phyloP scores from a whole-genome alignment of 2,329 filamentous ascomycete genomes.

The Hansfordia pulvinata region DNA sequence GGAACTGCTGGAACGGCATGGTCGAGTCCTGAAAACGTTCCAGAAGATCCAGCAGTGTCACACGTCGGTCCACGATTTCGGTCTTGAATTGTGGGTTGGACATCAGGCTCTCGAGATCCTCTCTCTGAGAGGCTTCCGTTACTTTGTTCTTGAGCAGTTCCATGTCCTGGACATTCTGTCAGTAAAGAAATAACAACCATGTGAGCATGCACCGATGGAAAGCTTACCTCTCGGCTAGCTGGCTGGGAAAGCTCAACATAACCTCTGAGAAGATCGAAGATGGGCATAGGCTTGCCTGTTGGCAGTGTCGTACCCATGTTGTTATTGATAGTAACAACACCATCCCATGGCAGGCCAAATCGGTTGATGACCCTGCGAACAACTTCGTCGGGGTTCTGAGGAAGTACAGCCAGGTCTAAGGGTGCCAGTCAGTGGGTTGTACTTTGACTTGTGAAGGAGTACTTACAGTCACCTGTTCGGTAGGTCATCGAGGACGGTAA shows the following conservation, averaged over 20 bases:
- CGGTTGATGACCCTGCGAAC: conserved; percentile 35
- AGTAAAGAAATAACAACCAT: too few species aligned
- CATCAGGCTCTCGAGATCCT: too few species aligned
- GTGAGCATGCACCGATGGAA: too few species aligned
- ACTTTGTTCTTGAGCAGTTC: too few species aligned
- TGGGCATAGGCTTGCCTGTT: conserved; percentile 28
- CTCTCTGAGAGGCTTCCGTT: too few species aligned
- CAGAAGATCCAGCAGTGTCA: conserved; percentile 20
- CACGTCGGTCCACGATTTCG: conserved; percentile 28
- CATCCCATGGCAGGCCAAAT: conserved; percentile 42
- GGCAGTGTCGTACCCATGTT: conserved; percentile 21
- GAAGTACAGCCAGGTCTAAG: conserved; percentile 43
- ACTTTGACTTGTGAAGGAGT: too few species aligned
- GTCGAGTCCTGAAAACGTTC: conserved; percentile 22
- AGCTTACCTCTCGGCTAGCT: conserved; percentile 33
- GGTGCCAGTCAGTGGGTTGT: too few species aligned
- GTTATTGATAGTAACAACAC: conserved; percentile 29
- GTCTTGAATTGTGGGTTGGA: conserved; percentile 20
- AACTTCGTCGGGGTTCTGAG: conserved; percentile 35
- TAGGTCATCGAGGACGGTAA: conserved; percentile 40
- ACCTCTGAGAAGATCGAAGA: conserved; percentile 34
- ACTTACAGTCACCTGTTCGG: conserved; percentile 44
- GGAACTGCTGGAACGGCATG: conserved; percentile 25
- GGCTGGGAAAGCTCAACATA: conserved; percentile 44
- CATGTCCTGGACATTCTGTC: too few species aligned